Evolutionary conservation across 352 stramenopile genomes (phyloP).

Genomic region (Aphanomyces euteiches): DNA sequence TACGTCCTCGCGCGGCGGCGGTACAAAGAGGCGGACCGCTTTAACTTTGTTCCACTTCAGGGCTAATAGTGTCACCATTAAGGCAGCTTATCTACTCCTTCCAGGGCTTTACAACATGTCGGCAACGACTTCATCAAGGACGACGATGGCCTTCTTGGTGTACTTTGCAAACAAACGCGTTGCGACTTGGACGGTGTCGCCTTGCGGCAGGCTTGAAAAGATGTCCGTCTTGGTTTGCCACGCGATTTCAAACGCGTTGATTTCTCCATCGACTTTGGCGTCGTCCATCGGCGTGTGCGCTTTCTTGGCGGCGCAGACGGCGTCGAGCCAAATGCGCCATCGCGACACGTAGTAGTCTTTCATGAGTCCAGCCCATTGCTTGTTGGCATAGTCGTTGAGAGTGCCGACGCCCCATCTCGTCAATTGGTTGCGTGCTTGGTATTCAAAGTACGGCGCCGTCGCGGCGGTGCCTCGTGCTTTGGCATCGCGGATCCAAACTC

Average conservation of each 20-base stretch:
- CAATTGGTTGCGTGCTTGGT: constrained; percentile 76
- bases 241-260: constrained; percentile 62
- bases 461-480: constrained; percentile 39
- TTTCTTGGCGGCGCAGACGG: constrained; percentile 61
- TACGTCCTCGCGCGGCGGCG: constrained; percentile 12
- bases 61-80: too few relatives aligned
- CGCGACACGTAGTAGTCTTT: constrained; percentile 61
- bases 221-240: constrained; percentile 47
- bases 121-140: too few relatives aligned
- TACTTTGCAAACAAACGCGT: constrained; percentile 19
- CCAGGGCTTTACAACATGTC: too few relatives aligned
- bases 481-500: constrained; percentile 65
- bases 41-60: too few relatives aligned
- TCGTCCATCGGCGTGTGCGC: constrained; percentile 53
- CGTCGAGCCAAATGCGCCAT: constrained; percentile 66
- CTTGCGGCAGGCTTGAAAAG: neutral
- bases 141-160: neutral
- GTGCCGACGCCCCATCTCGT: constrained; percentile 60
- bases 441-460: constrained; percentile 59
- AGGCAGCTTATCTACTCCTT: too few relatives aligned
- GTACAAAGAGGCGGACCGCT: constrained; percentile 1
- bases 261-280: constrained; percentile 40
- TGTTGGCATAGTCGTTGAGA: constrained; percentile 72
- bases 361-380: constrained; percentile 70
- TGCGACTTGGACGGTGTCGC: constrained; percentile 10